Evolutionary conservation across 768 basidiomycete genomes (phyloP).

Genomic region (Leccinellum luteum): DNA sequence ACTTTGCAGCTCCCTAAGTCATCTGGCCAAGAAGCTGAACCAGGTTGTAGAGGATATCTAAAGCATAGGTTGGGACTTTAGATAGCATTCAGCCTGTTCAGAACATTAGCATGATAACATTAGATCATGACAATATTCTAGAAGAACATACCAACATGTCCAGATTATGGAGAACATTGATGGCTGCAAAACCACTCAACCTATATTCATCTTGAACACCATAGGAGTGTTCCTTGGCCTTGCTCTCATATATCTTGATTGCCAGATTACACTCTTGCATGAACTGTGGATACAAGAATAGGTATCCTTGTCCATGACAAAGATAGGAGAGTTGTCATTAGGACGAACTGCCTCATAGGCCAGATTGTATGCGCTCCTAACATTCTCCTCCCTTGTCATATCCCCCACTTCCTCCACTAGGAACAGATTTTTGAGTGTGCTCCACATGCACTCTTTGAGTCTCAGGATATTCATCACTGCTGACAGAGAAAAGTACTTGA

Average conservation of each 20-base stretch:
- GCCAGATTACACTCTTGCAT: background rate
- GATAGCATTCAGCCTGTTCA: background rate
- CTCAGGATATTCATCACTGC: no score
- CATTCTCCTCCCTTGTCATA: no score
- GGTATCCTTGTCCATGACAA: background rate
- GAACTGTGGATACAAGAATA: background rate
- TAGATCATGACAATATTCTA: background rate
- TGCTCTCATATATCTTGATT: background rate
- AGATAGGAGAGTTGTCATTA: background rate
- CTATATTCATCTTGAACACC: slow-evolving; percentile 6
- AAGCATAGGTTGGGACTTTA: slow-evolving; percentile 1
- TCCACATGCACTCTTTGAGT: no score
- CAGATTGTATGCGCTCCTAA: background rate
- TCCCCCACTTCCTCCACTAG: no score
- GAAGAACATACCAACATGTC: background rate
- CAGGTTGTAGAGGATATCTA: slow-evolving; percentile 1
- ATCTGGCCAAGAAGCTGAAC: slow-evolving; percentile 1
- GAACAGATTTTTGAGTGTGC: no score
- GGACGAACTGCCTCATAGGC: background rate
- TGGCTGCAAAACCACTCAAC: slow-evolving; percentile 3
- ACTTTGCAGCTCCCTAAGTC: background rate
- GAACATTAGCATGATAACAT: background rate
- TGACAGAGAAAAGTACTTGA: no score
- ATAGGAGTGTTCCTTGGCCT: slow-evolving; percentile 4
- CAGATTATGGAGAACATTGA: background rate